Base-by-base conservation (phyloP, 1,139 yeast genomes). In the Sugiyamaella castrensis region DNA sequence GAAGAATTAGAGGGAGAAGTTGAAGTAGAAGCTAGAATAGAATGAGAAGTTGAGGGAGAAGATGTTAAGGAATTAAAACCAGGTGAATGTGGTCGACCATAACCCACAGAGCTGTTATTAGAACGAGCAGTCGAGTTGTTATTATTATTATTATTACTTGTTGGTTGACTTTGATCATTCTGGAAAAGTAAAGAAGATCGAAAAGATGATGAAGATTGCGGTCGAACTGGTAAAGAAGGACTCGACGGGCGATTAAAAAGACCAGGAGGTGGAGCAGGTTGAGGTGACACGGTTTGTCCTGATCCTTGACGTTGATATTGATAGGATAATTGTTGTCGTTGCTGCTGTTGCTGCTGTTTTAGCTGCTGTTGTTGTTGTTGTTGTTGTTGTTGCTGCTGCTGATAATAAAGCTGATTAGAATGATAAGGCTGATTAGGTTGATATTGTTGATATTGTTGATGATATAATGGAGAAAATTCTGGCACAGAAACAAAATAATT, bases 171-270 rank as follows among this genome's bases (percentile, higher is more conserved):
- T 4, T 19, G 24, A 19, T 19, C 24, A 19, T 4, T 3, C 5
- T 16, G 15, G 8, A 40, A 36, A 35, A 52, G 37, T 8, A 43
- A 45, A 1, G 51, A 40, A 1, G 55, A 48, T 24, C 60, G 45
- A 37, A 54, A 52, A 8, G 62, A 57, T 1, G 59, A 50, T 6
- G 63, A 60, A 2, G 64, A 60, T 13, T 48, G 53, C 2, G 64
- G 64, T 7, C 63, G 54, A 4, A 53, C 57, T 1, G 64, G 64
- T 12, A 59, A 36, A 4, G 63, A 57, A 2, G 63, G 62, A 24
- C 58, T 53, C 1, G 63, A 52, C 1, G 64, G 61, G 11, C 61
- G 41, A 35, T 46, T 38, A 33, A 40, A 40, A 8, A 44, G 33
- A n/a, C 46, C 37, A 10, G 46, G 38, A 11, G 44, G 37, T 4